Base-by-base conservation (phyloP, 441 rosid species). In the Pelargonium cotyledonis region DNA sequence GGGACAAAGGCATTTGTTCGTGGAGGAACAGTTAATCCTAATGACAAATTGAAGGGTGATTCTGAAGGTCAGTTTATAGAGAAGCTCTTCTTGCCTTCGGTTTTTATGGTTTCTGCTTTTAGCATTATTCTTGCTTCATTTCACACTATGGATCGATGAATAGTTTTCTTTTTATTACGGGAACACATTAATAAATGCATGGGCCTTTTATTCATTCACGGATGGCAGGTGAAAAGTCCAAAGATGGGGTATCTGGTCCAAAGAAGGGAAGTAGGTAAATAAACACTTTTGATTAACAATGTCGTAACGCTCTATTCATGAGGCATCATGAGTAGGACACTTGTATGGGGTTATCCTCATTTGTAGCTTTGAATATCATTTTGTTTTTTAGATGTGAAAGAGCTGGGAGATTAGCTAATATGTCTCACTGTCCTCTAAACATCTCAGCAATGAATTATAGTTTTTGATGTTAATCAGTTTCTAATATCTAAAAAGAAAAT, bases 181-280 rank as follows among this genome's bases (percentile, higher is more conserved):
- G 89, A 75, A 82, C 83, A 83, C 80, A 83, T 89, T 95, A 92
- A 84, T 95, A 95, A 95, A 84, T 85, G 83, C 80, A 88, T 86
- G 97, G 98, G 75, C 83, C 91, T 89, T 90, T 31, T 83, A 90
- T 91, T 89, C 96, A 81, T 95, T 89, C 96, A 72, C 95, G 95
- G 95, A 88, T 94, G 96, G 89, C 98, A 95, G 99, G 99, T 92
- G 99, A 95, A 92, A 95, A 89, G 98, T 88, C 97, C 83, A 95
- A 90, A 92, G 99, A 95, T 86, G 99, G 92, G 89, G 86, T 89
- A 72, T 90, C 99, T 77, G 78, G 83, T 85, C 90, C 98, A 83
- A 95, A 95, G 97, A 95, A 92, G 95, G 99, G 99, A 80, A 95
- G 98, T 92, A 95, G 99, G 99, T 95, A 91, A 92, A 86, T 79